Percentiles rank a stretch among this genome's conserved stretches.
Evolutionary conservation across 2,329 filamentous ascomycete genomes (phyloP).

Genomic region (Hypocrella siamensis): DNA sequence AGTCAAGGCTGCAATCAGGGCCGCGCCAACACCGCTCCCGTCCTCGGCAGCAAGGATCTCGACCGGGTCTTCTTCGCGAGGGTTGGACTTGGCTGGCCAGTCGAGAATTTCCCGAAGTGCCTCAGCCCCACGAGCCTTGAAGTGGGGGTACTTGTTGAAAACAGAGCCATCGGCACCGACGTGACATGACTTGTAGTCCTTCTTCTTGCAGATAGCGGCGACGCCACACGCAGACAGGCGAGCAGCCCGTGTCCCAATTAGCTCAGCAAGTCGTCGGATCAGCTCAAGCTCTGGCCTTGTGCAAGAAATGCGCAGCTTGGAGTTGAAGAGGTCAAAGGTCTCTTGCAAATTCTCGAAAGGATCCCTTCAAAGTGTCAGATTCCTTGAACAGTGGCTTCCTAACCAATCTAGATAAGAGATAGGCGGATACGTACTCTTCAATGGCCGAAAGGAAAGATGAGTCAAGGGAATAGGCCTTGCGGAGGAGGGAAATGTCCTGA

Average conservation of each 20-base stretch:
- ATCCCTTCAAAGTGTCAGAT: slow-evolving; percentile 38
- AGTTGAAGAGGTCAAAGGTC: slow-evolving; percentile 67
- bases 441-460: slow-evolving; percentile 86
- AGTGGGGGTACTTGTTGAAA: slow-evolving; percentile 98
- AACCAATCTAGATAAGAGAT: too few relatives aligned
- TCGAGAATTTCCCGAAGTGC: slow-evolving; percentile 91
- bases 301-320: slow-evolving; percentile 55
- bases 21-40: slow-evolving; percentile 91
- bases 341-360: slow-evolving; percentile 91
- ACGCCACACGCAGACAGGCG: slow-evolving; percentile 90
- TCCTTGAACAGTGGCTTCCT: background rate
- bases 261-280: slow-evolving; percentile 72
- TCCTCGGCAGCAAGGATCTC: slow-evolving; percentile 85
- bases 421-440: slow-evolving; percentile 53
- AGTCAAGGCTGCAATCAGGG: slow-evolving; percentile 69
- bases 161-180: slow-evolving; percentile 95
- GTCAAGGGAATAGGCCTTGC: slow-evolving; percentile 79
- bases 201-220: slow-evolving; percentile 93
- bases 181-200: slow-evolving; percentile 73
- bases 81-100: slow-evolving; percentile 57
- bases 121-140: slow-evolving; percentile 80
- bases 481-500: slow-evolving; percentile 66
- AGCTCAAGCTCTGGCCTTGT: slow-evolving; percentile 75
- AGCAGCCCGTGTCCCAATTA: slow-evolving; percentile 88
- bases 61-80: slow-evolving; percentile 70